Base-by-base conservation (phyloP, 1,284 basidiomycete species). In the Phellinidium pouzarii region DNA sequence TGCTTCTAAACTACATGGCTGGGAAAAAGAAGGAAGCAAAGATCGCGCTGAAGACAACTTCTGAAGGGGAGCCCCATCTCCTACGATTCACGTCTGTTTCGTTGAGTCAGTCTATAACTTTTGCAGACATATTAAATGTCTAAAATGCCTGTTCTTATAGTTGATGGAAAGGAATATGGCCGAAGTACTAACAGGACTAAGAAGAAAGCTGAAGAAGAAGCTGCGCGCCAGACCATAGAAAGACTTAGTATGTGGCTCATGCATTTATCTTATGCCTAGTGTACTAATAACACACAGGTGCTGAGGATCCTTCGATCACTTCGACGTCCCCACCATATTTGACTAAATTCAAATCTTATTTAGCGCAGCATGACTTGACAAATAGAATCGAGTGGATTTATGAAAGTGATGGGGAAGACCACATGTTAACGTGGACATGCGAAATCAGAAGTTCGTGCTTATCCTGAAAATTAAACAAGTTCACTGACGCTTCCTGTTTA, bases 141-240 rank as follows among this genome's bases (percentile, higher is more conserved):
- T 29, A 9, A 31, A 5, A n/a, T n/a, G n/a, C n/a, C 20, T 36
- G 4, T 48, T 29, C 14, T 40, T 27, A 8, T 22, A 54, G 53
- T 49, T 42, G 22, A 44, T 27, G 47, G 53, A 2, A 40, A 44
- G 8, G 41, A 34, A 17, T 49, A 49, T 31, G 53, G 38, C 4
- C 23, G 42, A 22, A 17, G n/a, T 2, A 19, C 26, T 6, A 23
- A 40, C 27, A n/a, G 17, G 14, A 54, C 20, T 26, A 54, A 37
- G 31, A 54, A 50, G 23, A 36, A 22, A 5, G 50, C 50, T 2
- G 20, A 52, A n/a, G 50, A 52, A 9, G 36, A 38, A 41, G 50
- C 50, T 17, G 43, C 50, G 3, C 38, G 25, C 4, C 43, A 52
- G 34, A 19, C 50, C 1, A 12, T 52, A 20, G 22, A 12, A 3